A percentile compares a stretch with the other conserved stretches of the same genome.
phyloP scores from a whole-genome alignment of 192 early-diverging fungal species.

The Umbelopsis sp. region DNA sequence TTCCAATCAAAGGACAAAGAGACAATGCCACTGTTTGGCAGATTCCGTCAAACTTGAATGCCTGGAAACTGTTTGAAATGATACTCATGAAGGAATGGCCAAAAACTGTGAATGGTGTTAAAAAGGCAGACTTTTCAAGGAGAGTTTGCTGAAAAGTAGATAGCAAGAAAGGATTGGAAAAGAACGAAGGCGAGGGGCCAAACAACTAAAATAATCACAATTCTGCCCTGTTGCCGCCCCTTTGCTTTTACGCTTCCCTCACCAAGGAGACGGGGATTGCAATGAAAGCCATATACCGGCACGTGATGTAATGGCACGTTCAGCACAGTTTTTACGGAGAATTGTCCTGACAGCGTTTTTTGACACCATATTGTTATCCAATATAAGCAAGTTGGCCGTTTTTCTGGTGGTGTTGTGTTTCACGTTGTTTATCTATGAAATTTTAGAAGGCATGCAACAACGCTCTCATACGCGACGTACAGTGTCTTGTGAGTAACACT shows the following conservation, averaged over 20 bases:
- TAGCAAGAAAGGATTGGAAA: slow-evolving; percentile 29
- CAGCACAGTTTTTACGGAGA: no score
- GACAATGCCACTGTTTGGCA: slow-evolving; percentile 84
- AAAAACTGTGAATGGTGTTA: slow-evolving; percentile 12
- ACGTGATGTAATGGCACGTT: not conserved
- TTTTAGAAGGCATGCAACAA: no score
- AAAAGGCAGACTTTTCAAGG: slow-evolving; percentile 9
- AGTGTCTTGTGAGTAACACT: no score
- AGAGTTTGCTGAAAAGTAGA: slow-evolving; percentile 18
- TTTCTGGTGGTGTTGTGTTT: no score
- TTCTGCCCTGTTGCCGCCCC: slow-evolving; percentile 18
- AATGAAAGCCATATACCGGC: slow-evolving; percentile 13
- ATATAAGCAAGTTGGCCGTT: no score
- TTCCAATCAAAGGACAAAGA: slow-evolving; percentile 89
- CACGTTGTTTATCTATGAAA: no score
- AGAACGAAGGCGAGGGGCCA: slow-evolving; percentile 31
- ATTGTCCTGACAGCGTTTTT: no score
- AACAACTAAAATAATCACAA: slow-evolving; percentile 21
- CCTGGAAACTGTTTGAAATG: slow-evolving; percentile 48
- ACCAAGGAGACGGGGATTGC: slow-evolving; percentile 18
- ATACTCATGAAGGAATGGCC: slow-evolving; percentile 30
- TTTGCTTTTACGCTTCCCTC: not conserved
- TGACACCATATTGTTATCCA: no score
- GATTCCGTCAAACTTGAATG: slow-evolving; percentile 89
- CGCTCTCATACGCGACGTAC: no score